Conservation (phyloP, 768 basidiomycete genomes). For the Lactifluus pinguis region DNA sequence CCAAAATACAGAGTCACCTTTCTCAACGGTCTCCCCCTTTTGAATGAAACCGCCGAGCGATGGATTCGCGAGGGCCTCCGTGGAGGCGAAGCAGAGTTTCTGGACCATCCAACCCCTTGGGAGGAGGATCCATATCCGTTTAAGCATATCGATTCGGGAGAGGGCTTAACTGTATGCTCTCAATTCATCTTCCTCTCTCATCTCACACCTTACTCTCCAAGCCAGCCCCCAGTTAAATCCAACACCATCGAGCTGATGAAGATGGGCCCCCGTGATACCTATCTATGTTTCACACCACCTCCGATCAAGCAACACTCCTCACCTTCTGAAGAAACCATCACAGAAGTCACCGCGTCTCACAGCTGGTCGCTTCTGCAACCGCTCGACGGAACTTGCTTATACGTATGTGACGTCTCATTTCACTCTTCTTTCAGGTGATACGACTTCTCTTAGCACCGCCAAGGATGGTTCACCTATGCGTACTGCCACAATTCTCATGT, state of each 20-base stretch:
- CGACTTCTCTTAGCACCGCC: constrained; percentile 50
- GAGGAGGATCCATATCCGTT: constrained; percentile 32
- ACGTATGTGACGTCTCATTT: constrained; percentile 47
- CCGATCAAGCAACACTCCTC: constrained; percentile 40
- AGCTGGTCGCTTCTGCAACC: constrained; percentile 80
- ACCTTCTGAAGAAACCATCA: constrained; percentile 44
- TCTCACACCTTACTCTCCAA: neutral
- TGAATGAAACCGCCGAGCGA: constrained; percentile 59
- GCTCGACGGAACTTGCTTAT: constrained; percentile 72
- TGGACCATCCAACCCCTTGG: constrained; percentile 46
- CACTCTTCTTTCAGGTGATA: constrained; percentile 18
- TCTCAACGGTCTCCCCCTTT: constrained; percentile 68
- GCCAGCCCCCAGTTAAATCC: neutral
- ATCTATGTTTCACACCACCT: constrained; percentile 72
- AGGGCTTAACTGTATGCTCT: constrained; percentile 26
- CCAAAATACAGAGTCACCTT: constrained; percentile 77
- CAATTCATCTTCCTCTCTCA: neutral
- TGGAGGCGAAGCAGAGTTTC: constrained; percentile 71
- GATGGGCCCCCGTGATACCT: constrained; percentile 58
- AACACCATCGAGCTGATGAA: constrained; percentile 64
- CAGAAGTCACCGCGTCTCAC: constrained; percentile 57
- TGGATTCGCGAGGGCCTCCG: constrained; percentile 68
- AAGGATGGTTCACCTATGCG: constrained; percentile 96
- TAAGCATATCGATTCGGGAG: constrained; percentile 55
- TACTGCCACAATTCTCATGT: constrained; percentile 94